Conservation (phyloP, 768 basidiomycete species). For the Suillus sp. region DNA sequence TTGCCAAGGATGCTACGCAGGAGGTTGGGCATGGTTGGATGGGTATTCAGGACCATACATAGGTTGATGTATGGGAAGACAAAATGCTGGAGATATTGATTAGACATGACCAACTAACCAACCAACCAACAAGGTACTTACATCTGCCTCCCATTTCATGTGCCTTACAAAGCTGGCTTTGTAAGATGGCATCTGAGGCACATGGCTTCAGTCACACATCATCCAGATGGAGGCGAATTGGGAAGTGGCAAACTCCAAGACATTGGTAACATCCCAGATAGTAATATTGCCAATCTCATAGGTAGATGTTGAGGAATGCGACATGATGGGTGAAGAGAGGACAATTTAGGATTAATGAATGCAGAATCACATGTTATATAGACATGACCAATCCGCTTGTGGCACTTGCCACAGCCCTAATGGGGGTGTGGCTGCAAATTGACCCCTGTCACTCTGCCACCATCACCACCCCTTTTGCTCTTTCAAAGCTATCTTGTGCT, state of each 20-base stretch:
- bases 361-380: neutral
- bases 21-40: too few species aligned
- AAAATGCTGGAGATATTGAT: too few species aligned
- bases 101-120: too few species aligned
- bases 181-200: neutral
- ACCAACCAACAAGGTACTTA: too few species aligned
- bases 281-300: neutral
- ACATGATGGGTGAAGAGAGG: neutral
- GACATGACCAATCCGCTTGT: neutral
- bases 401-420: neutral
- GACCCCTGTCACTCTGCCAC: neutral
- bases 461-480: neutral
- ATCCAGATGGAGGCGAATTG: neutral
- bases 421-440: neutral
- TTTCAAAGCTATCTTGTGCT: neutral
- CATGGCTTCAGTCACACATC: neutral
- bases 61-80: too few species aligned
- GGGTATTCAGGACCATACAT: too few species aligned
- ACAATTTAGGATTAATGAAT: neutral
- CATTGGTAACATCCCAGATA: neutral
- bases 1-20: too few species aligned
- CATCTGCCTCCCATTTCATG: neutral
- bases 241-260: neutral
- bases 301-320: neutral
- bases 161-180: neutral